These are phyloP conservation scores for Podila horticola DNA, from an alignment of 192 early-diverging fungal species.

Conservation along the genomic window DNA sequence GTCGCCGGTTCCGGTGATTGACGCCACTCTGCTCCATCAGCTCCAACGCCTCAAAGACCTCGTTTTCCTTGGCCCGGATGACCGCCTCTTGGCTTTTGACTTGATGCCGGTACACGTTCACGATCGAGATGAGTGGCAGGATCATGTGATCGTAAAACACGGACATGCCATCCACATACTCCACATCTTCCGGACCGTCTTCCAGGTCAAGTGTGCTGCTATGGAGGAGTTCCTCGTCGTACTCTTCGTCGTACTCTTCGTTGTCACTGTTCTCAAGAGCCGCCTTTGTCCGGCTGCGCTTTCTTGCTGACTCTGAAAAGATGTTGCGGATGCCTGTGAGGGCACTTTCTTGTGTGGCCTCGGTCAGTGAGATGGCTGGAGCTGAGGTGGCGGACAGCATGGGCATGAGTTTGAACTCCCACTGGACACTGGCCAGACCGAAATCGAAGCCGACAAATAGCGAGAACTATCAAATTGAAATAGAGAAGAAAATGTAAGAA, in stretches of 20 bases:
- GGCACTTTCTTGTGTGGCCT: neutral
- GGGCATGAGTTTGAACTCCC: conserved; percentile 41
- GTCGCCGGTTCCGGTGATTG: conserved; percentile 27
- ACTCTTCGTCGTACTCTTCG: conserved; percentile 11
- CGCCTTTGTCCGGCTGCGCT: neutral
- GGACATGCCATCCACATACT: conserved; percentile 20
- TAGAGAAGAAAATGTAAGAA: neutral
- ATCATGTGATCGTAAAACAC: conserved; percentile 36
- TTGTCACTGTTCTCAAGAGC: conserved; percentile 7
- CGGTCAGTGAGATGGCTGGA: neutral
- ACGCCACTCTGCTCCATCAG: conserved; percentile 34
- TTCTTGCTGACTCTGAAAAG: neutral
- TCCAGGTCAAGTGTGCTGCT: neutral
- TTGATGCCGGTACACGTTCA: conserved; percentile 33
- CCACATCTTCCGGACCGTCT: neutral
- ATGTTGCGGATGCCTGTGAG: neutral
- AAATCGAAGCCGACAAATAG: conserved; percentile 31
- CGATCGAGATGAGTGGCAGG: conserved; percentile 29
- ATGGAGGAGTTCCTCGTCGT: neutral
- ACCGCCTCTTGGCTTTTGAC: conserved; percentile 9
- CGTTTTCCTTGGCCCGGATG: conserved; percentile 40
- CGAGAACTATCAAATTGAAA: neutral
- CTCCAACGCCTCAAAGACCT: conserved; percentile 43
- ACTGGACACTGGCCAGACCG: conserved; percentile 32
- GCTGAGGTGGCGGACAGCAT: conserved; percentile 6